Conservation (phyloP, 495 filamentous ascomycete genomes). For the Penicillium flavigenum region DNA sequence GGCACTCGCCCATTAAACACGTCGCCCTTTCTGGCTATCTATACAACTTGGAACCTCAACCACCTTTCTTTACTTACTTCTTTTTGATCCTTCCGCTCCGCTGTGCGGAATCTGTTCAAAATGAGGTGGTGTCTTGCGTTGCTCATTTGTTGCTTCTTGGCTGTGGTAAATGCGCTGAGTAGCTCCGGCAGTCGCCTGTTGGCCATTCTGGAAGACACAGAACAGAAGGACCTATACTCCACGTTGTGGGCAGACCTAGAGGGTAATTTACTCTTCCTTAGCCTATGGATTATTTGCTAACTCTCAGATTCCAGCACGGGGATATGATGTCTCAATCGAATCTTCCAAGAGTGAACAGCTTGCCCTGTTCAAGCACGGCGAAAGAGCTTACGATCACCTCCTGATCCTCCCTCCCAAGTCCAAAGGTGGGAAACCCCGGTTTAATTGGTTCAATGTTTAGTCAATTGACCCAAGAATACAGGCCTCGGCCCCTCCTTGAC, state of each 20-base stretch:
- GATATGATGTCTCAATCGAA: slow-evolving; percentile 75
- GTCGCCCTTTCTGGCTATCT: slow-evolving; percentile 44
- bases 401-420: slow-evolving; percentile 82
- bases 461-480: slow-evolving; percentile 42
- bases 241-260: slow-evolving; percentile 79
- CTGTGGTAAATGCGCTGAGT: slow-evolving; percentile 72
- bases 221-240: slow-evolving; percentile 76
- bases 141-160: slow-evolving; percentile 60
- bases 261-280: slow-evolving; percentile 50
- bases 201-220: slow-evolving; percentile 79
- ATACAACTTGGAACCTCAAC: slow-evolving; percentile 25
- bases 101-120: slow-evolving; percentile 45
- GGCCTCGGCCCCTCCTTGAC: slow-evolving; percentile 86
- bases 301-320: slow-evolving; percentile 59
- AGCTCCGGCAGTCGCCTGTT: slow-evolving; percentile 77
- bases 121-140: slow-evolving; percentile 80
- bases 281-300: slow-evolving; percentile 14
- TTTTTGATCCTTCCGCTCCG: slow-evolving; percentile 30
- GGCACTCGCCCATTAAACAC: slow-evolving; percentile 50
- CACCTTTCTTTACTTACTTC: slow-evolving; percentile 19
- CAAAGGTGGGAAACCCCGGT: slow-evolving; percentile 63
- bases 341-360: slow-evolving; percentile 83
- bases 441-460: neutral
- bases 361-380: slow-evolving; percentile 81
- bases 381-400: slow-evolving; percentile 85